These are phyloP conservation scores for Solanum sitiens DNA, from an alignment of 257 asterid genomes.

Conservation along the genomic window DNA sequence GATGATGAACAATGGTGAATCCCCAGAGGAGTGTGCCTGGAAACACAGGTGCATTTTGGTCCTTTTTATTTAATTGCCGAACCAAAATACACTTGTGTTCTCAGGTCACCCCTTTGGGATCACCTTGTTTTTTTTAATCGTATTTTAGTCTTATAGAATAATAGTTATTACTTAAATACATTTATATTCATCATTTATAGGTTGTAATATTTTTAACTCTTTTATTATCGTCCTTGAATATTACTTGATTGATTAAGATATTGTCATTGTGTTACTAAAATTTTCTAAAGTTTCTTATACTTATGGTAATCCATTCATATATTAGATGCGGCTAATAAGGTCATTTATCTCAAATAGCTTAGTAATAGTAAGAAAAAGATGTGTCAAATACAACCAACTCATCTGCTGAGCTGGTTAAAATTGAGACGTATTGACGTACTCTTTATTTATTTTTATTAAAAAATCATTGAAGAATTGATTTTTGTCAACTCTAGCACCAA, in stretches of 20 bases:
- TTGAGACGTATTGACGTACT: fast-evolving
- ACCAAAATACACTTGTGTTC: constrained; percentile 28
- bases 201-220: neutral
- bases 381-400: neutral
- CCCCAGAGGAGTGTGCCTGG: constrained; percentile 30
- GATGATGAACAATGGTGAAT: neutral
- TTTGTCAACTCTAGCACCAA: neutral
- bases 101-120: constrained; percentile 47
- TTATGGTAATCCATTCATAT: neutral
- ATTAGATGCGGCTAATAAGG: neutral
- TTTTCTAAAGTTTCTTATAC: neutral
- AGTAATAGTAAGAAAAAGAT: neutral
- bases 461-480: neutral
- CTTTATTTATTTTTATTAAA: no score
- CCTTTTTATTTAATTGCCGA: neutral
- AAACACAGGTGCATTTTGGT: constrained; percentile 25
- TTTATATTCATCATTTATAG: neutral
- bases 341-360: neutral
- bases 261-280: neutral
- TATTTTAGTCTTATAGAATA: neutral
- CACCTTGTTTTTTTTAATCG: neutral
- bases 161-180: no score
- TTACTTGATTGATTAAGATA: neutral
- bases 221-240: neutral
- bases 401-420: neutral